Evolutionary conservation across 768 basidiomycete genomes (phyloP), one percentile per base, ranked within the genome.

Genomic region (Termitomyces sp.): DNA sequence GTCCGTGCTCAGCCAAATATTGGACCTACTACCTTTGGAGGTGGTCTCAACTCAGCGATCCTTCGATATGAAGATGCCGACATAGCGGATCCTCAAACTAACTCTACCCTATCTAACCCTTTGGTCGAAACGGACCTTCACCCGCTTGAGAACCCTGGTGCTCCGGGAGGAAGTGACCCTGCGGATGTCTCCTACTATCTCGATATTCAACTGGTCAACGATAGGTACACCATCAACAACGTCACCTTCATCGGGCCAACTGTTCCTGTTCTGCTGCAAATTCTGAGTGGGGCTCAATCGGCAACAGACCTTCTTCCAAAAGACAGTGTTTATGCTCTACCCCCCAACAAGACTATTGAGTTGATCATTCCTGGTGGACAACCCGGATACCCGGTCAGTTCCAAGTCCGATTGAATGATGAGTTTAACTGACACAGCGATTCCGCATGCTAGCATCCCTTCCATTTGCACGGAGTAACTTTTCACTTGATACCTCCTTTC

Each of bases 271-370:
- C 43, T 53, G n/a, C n/a, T n/a, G n/a, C n/a, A n/a, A n/a, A n/a
- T n/a, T n/a, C n/a, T n/a, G n/a, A n/a, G n/a, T n/a, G n/a, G n/a
- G n/a, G n/a, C n/a, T n/a, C n/a, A n/a, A n/a, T n/a, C n/a, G n/a
- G n/a, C n/a, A n/a, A n/a, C 30, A 3, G 39, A 43, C 12, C 62
- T 83, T 26, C 69, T 77, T 2, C 70, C 75, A 0, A 37, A 67
- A 1, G 79, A 78, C 10, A 70, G 72, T 20, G 71, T 82, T 4
- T 81, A 75, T 56, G 61, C 67, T 12, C 62, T 84, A 7, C 79
- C 79, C 0, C 53, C 63, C 2, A 79, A 82, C 64, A 70, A 77
- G 50, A 71, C 74, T 26, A 71, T 84, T 51, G 81, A 84, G 57
- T 37, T 83, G 6, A 72, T 71, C 10, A 68, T 82, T 42, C 69